Percentiles rank a stretch among this genome's conserved stretches.
Evolutionary conservation across 2,329 filamentous ascomycete species (phyloP).

Genomic region (Botryotinia globosa): DNA sequence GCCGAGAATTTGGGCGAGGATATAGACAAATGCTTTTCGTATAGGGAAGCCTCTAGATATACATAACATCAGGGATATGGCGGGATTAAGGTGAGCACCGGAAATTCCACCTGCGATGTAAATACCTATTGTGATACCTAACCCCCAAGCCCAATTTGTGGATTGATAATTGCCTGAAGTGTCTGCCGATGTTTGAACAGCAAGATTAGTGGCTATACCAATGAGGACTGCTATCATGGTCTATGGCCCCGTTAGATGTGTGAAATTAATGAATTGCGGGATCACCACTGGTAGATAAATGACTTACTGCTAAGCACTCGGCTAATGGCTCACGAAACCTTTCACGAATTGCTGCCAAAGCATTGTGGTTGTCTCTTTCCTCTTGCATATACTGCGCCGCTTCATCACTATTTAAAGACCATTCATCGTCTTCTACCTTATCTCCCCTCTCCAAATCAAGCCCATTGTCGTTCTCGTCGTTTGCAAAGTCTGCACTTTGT

Average conservation of each 20-base stretch:
- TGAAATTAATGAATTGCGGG: background rate
- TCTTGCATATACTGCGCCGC: conserved; percentile 25
- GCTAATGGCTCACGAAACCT: conserved; percentile 51
- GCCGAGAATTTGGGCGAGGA: conserved; percentile 50
- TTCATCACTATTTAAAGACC: conserved; percentile 24
- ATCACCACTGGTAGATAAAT: background rate
- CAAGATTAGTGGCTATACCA: conserved; percentile 49
- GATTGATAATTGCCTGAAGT: conserved; percentile 44
- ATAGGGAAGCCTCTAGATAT: conserved; percentile 53
- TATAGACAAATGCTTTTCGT: conserved; percentile 49
- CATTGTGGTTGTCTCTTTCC: conserved; percentile 11
- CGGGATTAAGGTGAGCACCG: conserved; percentile 47
- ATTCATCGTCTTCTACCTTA: conserved; percentile 16
- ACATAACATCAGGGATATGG: conserved; percentile 45
- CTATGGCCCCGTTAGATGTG: conserved; percentile 4
- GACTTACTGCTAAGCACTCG: conserved; percentile 45
- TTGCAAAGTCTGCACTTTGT: conserved; percentile 1
- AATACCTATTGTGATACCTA: conserved; percentile 52
- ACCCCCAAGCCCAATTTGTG: conserved; percentile 50
- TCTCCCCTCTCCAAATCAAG: conserved; percentile 17
- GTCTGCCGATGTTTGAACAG: conserved; percentile 37
- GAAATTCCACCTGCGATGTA: conserved; percentile 49
- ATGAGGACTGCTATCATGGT: conserved; percentile 38
- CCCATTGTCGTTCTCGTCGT: background rate
- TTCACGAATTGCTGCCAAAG: conserved; percentile 47